Evolutionary conservation across 83 land plant genomes (phyloP), one percentile per base, ranked within the genome.

Genomic region (Picea abies): DNA sequence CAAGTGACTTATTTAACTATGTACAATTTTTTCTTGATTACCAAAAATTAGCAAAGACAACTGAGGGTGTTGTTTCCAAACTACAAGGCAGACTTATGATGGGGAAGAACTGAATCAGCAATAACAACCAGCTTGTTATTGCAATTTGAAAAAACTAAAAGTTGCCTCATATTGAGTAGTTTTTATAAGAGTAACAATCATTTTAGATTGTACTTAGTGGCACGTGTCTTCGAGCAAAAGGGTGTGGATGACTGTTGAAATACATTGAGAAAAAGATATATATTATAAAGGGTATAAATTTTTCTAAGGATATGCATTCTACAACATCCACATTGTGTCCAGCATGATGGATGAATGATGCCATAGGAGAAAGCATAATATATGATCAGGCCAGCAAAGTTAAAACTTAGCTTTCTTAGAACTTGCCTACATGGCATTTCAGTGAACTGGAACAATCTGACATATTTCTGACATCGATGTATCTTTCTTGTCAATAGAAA

Each of bases 401-500:
- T 6, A 1, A 19, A 5, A 70, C 39, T 70, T 26, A 37, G 47
- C 39, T 69, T 70, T 70, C 20, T 37, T n/a, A 70, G 10, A 56
- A 56, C 58, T 56, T 37, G 2, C 9, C 49, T 70, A 37, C 75
- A 70, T 70, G 41, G 47, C 17, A 70, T 70, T 37, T 70, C 9
- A 5, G 47, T 12, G 75, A 70, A 70, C 75, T 70, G 4, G 20
- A 70, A 37, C 41, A 70, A 70, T 70, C 11, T 70, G 75, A 37
- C 75, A 35, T 35, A 56, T 56, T 68, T 70, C 75, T 70, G 75
- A 70, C 41, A 17, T 41, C 19, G n/a, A 70, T 70, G 37, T 35
- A 17, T 17, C 39, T n/a, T 70, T 70, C 73, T 70, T 70, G 47
- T 70, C 20, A 39, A 37, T 70, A 70, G 47, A 70, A 70, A 70